Conservation (phyloP, 441 rosid species). For the Pelargonium exstipulatum region DNA sequence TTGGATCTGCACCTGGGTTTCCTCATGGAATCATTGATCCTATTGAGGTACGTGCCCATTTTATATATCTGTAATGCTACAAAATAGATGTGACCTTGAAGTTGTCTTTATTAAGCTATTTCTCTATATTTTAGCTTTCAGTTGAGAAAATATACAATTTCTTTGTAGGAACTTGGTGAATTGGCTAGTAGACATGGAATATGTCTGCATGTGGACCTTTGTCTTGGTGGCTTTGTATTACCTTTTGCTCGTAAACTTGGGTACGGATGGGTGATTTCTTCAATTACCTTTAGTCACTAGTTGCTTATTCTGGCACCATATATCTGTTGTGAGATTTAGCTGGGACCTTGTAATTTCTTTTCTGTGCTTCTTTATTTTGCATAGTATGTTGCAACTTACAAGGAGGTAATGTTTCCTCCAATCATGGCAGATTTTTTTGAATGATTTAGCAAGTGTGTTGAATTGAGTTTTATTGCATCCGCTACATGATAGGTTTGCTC, state of each 20-base stretch:
- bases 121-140: constrained; percentile 2
- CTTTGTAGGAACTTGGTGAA: constrained; percentile 76
- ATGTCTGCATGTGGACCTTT: constrained; percentile 94
- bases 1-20: constrained; percentile 96
- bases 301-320: not conserved
- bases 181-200: constrained; percentile 67
- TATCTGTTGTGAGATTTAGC: constrained; percentile 3
- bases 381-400: not conserved
- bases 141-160: constrained; percentile 8
- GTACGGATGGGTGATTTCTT: constrained; percentile 35
- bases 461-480: not conserved
- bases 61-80: constrained; percentile 1
- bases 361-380: not conserved
- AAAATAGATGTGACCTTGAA: constrained; percentile 15
- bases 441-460: not conserved
- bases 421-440: not conserved
- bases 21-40: constrained; percentile 99
- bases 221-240: constrained; percentile 97
- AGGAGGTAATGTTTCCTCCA: not conserved
- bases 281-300: not conserved
- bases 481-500: not conserved
- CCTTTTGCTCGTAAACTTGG: constrained; percentile 93
- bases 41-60: constrained; percentile 54
- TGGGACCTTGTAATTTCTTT: constrained; percentile 1
- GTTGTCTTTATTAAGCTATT: not conserved